Base-by-base conservation (phyloP, 2,329 filamentous ascomycete genomes). In the Clonostachys solani region DNA sequence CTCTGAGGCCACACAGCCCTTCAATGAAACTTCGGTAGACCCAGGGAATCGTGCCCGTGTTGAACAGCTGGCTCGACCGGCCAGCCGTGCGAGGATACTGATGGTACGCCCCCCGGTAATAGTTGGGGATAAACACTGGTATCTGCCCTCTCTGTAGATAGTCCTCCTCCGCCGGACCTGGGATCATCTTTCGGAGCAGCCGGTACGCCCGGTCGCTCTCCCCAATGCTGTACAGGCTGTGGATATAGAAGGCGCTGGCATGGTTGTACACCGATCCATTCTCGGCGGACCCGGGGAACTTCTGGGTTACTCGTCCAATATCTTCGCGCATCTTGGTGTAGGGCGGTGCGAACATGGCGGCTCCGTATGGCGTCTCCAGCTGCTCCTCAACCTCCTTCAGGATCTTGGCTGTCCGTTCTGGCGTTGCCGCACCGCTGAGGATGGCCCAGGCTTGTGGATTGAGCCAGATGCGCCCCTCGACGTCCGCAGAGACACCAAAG, bases 221-320 rank as follows among this genome's bases (percentile, higher is more conserved):
- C 7, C 54, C 69, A 50, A 78, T 68, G 19, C 62, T 65, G 61
- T 81, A 80, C 19, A 81, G 57, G 12, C 71, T 71, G 64, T 77
- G 73, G 43, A 75, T 67, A 59, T 78, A 81, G 56, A 80, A 81
- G 12, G 73, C 69, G 33, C 67, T 71, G 0, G 78, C 77, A 57
- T 81, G 78, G 63, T 80, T 81, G 59, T 81, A 81, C 16, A 81
- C 74, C 19, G 74, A 73, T 1, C 68, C 78, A 57, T 81, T 81
- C 60, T 81, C 78, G n/a, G 72, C 78, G 41, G 75, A 75, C 4
- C 77, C 77, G 4, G 76, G 72, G 48, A 74, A 77, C 59, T 81
- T 81, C 56, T 81, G 77, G 49, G 77, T 80, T 13, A 81, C 77
- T 42, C 77, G 76, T 10, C 78, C 77, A 18, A 81, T 67, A 49